These are phyloP conservation scores for Cruciata laevipes DNA, from an alignment of 257 asterid species.

Conservation along the genomic window DNA sequence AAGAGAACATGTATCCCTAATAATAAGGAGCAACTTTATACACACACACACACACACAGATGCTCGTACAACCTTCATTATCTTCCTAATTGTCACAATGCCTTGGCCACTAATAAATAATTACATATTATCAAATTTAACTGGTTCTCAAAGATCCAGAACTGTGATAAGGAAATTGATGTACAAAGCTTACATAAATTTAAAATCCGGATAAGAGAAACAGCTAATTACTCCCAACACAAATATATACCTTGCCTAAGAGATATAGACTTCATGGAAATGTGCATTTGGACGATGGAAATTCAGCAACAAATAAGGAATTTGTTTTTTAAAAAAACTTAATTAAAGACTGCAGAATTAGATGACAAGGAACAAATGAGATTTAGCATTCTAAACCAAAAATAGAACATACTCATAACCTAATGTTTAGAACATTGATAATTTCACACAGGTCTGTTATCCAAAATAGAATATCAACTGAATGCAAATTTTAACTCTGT, in stretches of 20 bases:
- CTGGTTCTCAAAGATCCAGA: no score
- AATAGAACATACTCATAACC: not conserved
- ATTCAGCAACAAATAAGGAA: not conserved
- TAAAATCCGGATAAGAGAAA: no score
- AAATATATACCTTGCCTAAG: not conserved
- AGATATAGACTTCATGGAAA: not conserved
- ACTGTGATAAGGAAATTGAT: not conserved
- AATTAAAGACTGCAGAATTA: not conserved
- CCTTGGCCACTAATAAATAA: no score
- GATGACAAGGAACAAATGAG: not conserved
- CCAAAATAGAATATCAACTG: not conserved
- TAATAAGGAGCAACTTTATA: no score
- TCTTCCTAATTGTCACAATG: not conserved
- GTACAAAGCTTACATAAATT: no score
- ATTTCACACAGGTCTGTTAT: not conserved
- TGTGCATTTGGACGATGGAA: not conserved
- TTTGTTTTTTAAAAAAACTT: not conserved
- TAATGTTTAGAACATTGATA: not conserved
- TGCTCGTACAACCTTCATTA: no score
- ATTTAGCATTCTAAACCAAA: not conserved
- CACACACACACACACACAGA: no score
- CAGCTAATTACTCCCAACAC: no score
- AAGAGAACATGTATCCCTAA: not conserved
- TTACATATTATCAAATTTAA: no score
- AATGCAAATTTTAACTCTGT: not conserved